A percentile compares a stretch with the other conserved stretches of the same genome.
Conservation (phyloP, 192 early-diverging fungal species). For the Mortierella alpina region DNA sequence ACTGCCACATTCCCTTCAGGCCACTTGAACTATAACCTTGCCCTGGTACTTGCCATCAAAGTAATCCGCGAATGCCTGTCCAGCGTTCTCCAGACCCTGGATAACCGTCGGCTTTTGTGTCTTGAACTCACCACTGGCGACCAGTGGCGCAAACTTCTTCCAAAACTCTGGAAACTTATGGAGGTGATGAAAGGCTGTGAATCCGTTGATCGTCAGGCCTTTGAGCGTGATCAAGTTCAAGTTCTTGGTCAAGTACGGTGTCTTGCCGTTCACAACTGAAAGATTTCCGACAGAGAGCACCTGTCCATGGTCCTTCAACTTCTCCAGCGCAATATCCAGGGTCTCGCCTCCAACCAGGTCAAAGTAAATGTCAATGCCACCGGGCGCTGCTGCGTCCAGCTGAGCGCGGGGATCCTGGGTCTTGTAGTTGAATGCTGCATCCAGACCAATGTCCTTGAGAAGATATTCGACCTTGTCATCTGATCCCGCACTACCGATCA, state of each 20-base stretch:
- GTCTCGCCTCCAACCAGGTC: conserved; percentile 87
- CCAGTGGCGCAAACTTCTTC: conserved; percentile 64
- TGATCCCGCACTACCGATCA: conserved; percentile 84
- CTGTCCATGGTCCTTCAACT: conserved; percentile 73
- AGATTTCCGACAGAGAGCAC: conserved; percentile 81
- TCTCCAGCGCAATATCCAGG: conserved; percentile 77
- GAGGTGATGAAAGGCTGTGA: conserved; percentile 67
- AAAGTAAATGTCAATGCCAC: conserved; percentile 90
- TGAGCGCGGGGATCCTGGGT: conserved; percentile 62
- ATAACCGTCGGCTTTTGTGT: conserved; percentile 64
- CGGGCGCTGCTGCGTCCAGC: conserved; percentile 72
- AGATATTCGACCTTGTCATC: conserved; percentile 85
- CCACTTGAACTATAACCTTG: conserved; percentile 66
- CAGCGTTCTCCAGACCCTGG: conserved; percentile 74
- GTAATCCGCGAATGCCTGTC: conserved; percentile 62
- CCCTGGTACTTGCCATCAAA: conserved; percentile 73
- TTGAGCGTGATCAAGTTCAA: conserved; percentile 64
- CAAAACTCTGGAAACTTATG: conserved; percentile 63
- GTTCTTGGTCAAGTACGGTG: conserved; percentile 67
- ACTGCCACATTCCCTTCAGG: background rate
- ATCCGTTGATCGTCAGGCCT: conserved; percentile 71
- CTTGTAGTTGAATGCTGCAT: conserved; percentile 93
- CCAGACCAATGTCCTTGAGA: conserved; percentile 71
- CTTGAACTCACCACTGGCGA: conserved; percentile 69
- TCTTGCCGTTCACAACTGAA: conserved; percentile 70